Percentiles rank a stretch among this genome's conserved stretches.
phyloP scores from a whole-genome alignment of 306 rosid genomes.

The Casuarina glauca region DNA sequence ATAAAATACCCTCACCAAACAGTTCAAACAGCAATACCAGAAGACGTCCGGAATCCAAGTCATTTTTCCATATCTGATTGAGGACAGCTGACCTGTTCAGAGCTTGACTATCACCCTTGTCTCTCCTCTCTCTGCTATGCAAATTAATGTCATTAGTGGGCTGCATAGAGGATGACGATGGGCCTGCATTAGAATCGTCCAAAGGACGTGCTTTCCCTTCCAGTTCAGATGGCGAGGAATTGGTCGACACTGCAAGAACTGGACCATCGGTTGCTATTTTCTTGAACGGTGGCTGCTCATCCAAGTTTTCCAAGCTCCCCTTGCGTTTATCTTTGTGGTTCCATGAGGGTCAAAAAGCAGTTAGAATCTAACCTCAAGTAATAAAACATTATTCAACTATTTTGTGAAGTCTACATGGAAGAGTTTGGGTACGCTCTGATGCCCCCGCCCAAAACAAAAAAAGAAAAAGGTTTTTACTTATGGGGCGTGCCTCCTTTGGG shows the following conservation, averaged over 20 bases:
- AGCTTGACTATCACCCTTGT: conserved; percentile 26
- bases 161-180: conserved; percentile 19
- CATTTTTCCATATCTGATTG: conserved; percentile 68
- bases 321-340: conserved; percentile 37
- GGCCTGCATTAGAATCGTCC: conserved; percentile 21
- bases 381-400: not conserved
- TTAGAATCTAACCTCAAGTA: not conserved
- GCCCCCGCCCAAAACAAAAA: not conserved
- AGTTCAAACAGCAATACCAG: conserved; percentile 51
- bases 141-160: conserved; percentile 12
- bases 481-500: too few species aligned
- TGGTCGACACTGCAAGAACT: not conserved
- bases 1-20: conserved; percentile 66
- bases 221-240: conserved; percentile 29
- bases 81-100: conserved; percentile 49
- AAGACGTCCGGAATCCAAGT: conserved; percentile 64
- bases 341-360: not conserved
- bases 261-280: conserved; percentile 39
- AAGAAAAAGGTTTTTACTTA: too few species aligned
- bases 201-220: conserved; percentile 15
- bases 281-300: conserved; percentile 33
- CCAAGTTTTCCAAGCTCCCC: conserved; percentile 29
- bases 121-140: conserved; percentile 18
- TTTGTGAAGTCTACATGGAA: not conserved
- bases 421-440: not conserved